Conservation (phyloP, 805 yeast species). For the Yueomyces sp. region DNA sequence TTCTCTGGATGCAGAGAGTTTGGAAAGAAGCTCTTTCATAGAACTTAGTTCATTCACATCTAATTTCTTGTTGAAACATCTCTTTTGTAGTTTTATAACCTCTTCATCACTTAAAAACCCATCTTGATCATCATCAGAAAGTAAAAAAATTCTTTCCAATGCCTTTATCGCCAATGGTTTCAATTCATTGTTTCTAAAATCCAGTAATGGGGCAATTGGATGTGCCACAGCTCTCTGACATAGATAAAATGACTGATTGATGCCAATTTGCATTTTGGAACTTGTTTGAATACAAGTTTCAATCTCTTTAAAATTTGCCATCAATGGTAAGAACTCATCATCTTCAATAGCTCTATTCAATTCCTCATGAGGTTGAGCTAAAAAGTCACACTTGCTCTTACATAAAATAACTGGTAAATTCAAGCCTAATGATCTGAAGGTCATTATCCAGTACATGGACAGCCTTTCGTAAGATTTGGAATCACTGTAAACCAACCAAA, state of each 20-base stretch:
- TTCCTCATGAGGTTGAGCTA: conserved; percentile 4
- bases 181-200: conserved; percentile 73
- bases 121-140: conserved; percentile 86
- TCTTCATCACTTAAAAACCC: conserved; percentile 65
- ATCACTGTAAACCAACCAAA: conserved; percentile 89
- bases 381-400: conserved; percentile 60
- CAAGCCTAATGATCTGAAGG: conserved; percentile 84
- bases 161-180: conserved; percentile 72
- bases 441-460: conserved; percentile 87
- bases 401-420: conserved; percentile 87
- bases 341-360: conserved; percentile 37
- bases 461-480: conserved; percentile 90
- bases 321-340: conserved; percentile 75
- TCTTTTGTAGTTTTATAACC: conserved; percentile 51
- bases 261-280: conserved; percentile 72
- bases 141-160: conserved; percentile 63
- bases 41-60: conserved; percentile 37
- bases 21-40: conserved; percentile 26
- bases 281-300: conserved; percentile 85
- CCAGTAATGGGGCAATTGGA: conserved; percentile 87
- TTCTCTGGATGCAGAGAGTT: conserved; percentile 6
- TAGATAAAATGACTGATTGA: conserved; percentile 71
- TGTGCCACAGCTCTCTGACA: conserved; percentile 89
- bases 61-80: conserved; percentile 54
- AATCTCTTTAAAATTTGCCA: conserved; percentile 86